Evolutionary conservation across 257 asterid species (phyloP).

Genomic region (Solanum chilense): DNA sequence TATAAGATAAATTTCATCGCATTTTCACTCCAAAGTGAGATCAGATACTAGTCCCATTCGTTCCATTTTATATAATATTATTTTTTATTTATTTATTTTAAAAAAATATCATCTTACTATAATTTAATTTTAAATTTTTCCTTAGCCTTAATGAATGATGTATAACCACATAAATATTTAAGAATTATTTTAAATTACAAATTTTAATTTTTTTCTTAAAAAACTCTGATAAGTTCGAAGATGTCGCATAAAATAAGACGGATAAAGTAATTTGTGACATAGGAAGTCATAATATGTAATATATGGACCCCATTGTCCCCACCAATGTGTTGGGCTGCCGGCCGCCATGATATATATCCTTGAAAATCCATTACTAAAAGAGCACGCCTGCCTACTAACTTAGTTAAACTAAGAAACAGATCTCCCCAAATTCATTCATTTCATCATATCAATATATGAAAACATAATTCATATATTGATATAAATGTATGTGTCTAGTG

Average conservation of each 20-base stretch:
- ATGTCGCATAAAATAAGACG: too few species aligned
- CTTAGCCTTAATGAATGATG: not conserved
- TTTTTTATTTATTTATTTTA: too few species aligned
- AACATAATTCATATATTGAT: not conserved
- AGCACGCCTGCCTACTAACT: not conserved
- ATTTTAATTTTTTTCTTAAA: too few species aligned
- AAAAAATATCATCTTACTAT: too few species aligned
- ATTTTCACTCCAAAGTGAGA: not conserved
- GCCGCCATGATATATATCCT: slow-evolving; percentile 20
- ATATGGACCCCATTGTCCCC: not conserved
- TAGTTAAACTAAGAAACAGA: not conserved
- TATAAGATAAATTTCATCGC: not conserved
- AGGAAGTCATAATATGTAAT: not conserved
- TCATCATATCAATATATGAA: not conserved
- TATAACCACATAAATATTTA: too few species aligned
- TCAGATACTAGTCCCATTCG: not conserved
- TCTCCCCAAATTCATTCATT: not conserved
- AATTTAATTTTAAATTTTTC: too few species aligned
- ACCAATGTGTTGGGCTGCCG: slow-evolving; percentile 10
- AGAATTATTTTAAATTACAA: too few species aligned
- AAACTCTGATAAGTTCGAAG: too few species aligned
- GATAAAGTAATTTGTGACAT: too few species aligned
- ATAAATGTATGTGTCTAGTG: not conserved
- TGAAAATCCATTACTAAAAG: slow-evolving; percentile 4
- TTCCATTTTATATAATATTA: too few species aligned